These are phyloP conservation scores for Phytophthora syringae DNA, from an alignment of 352 stramenopile species.

Conservation along the genomic window DNA sequence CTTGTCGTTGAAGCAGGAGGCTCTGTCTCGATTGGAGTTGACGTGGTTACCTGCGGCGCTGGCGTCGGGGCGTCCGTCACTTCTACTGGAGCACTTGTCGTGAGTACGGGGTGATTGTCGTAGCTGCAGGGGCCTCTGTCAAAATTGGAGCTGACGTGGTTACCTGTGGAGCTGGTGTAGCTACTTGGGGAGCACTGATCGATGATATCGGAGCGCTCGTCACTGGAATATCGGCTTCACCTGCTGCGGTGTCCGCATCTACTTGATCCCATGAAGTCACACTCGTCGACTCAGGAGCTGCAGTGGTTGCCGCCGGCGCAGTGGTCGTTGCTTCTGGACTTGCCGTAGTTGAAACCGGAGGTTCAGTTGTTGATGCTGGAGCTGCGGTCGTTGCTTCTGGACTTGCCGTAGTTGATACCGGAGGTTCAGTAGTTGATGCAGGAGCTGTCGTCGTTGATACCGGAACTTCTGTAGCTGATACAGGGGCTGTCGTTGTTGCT, in stretches of 20 bases:
- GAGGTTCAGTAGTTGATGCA: conserved; percentile 5
- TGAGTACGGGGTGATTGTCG: no score
- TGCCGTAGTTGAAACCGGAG: background rate
- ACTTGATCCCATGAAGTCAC: conserved; percentile 22
- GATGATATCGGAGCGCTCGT: no score
- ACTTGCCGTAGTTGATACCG: conserved; percentile 1
- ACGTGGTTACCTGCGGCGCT: background rate
- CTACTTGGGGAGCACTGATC: no score
- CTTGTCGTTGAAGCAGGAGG: background rate
- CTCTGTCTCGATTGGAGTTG: background rate
- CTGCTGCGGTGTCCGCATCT: conserved; percentile 6
- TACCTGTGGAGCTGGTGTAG: no score
- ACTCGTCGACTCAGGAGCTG: conserved; percentile 4
- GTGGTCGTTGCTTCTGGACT: conserved; percentile 2
- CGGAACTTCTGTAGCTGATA: background rate
- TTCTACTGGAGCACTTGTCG: conserved; percentile 4
- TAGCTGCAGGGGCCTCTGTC: no score
- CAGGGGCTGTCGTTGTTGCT: conserved; percentile 3
- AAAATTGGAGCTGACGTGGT: no score
- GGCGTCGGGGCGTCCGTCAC: conserved; percentile 3
- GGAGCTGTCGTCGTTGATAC: conserved; percentile 3
- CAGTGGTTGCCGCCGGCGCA: conserved; percentile 1
- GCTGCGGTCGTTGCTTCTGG: conserved; percentile 4
- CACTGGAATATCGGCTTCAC: conserved; percentile 1
- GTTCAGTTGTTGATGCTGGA: no score